Evolutionary conservation across 1,139 yeast species (phyloP), one percentile per base, ranked within the genome.

Genomic region (Wickerhamiella pararugosa): DNA sequence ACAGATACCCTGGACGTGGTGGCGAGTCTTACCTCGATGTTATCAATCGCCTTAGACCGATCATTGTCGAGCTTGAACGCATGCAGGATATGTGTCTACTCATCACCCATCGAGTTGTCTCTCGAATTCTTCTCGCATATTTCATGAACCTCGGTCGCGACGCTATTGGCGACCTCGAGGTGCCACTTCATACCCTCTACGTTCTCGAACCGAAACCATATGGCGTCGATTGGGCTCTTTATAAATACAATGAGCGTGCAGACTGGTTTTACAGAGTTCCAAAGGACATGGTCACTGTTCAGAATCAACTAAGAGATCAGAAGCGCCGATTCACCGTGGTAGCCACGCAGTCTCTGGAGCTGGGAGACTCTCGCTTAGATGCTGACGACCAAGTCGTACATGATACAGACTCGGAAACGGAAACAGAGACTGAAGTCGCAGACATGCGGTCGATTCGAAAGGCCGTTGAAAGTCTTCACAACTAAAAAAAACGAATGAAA

Each of bases 21-120:
- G 97, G 97, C 30, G 97, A 87, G 62, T 81, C 94, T 0, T 87
- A 87, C 53, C 64, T 87, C 52, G 98, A 90, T 61, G 98, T 87
- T 5, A 79, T 90, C 54, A 83, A 87, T 49, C 70, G 98, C 47
- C 67, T 90, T 46, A 69, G 94, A 45, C 94, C 97, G 1, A 74
- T 90, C 32, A 87, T 90, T 49, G 86, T 87, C 8, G 98, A 90
- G 58, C 71, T 90, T 40, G 98, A 90, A 61, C 70, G 97, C 52
- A 82, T 93, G 45, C 80, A 84, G 10, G 94, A 86, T 53, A 93
- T 86, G 59, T 75, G 83, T 32, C 62, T 87, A 39, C 73, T 90
- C 33, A 71, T 90, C 1, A 79, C 93, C 3, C 98, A 90, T 58
- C 71, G 97, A 37, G 97, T 90, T 3, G 94, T 87, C 4, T 79